Base-by-base conservation (phyloP, 345 rosid genomes). In the Noccaea bulbosa region DNA sequence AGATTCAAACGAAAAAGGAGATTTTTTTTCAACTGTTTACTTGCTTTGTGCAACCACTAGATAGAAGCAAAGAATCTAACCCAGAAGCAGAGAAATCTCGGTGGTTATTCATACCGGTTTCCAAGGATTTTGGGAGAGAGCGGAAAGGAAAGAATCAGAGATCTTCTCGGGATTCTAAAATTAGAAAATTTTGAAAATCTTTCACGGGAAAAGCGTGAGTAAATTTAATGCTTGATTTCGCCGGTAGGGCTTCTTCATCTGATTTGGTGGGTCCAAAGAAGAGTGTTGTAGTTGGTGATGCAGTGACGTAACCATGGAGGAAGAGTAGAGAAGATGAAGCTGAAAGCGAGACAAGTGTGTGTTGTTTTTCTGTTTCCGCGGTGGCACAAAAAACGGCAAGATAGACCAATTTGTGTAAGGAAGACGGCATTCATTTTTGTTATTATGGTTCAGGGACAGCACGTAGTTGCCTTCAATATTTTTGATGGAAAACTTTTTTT, bases 261-360 rank as follows among this genome's bases (percentile, higher is more conserved):
- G 74, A 39, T 62, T 14, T 4, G 38, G 74, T 75, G 74, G 77
- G 74, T 54, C 70, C 79, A 50, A 62, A 75, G 7, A 40, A 41
- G 72, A 58, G 72, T 73, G 66, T 48, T 73, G 12, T 37, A 20
- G 63, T 12, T 65, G 47, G 33, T 41, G 55, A 24, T 49, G 55
- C 16, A 74, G 55, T 67, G 73, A 74, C 78, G 78, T 74, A 14
- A 50, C 78, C 1, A 59, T 74, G 49, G 78, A 60, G 49, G 78
- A 43, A 67, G 48, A 33, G 7, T 5, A 22, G 7, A 32, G 30
- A 30, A 22, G 62, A 58, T 7, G 40, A 49, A 51, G 72, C 58
- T 32, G 30, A 27, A 39, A 58, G 11, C 33, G 47, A 41, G 55
- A 34, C 0, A 15, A 30, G 4, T 41, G 61, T 22, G 48, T 34